Evolutionary conservation across 75 land plant species (phyloP).

Genomic region (Pinus taeda): DNA sequence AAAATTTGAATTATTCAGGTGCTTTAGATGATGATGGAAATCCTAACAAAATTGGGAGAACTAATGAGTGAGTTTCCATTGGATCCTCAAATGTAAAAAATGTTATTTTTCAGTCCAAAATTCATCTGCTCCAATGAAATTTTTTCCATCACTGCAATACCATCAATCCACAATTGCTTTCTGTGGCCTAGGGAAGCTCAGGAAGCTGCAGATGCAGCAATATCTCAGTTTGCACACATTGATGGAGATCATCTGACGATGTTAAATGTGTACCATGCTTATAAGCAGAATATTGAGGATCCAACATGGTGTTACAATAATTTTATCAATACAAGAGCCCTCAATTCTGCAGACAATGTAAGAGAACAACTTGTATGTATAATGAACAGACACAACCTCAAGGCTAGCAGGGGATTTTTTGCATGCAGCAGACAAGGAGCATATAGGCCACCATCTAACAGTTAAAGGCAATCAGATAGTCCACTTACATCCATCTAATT

Average conservation of each 20-base stretch:
- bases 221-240: conserved; percentile 90
- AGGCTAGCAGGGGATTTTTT: conserved; percentile 96
- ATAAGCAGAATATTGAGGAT: conserved; percentile 93
- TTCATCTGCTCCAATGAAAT: conserved; percentile 92
- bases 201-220: conserved; percentile 98
- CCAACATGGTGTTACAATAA: conserved; percentile 95
- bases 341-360: conserved; percentile 94
- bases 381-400: conserved; percentile 61
- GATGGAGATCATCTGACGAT: conserved; percentile 97
- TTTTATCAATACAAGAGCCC: conserved; percentile 76
- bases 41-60: conserved; percentile 70
- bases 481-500: conserved; percentile 77
- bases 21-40: conserved; percentile 95
- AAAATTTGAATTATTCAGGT: conserved; percentile 82
- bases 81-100: conserved; percentile 95
- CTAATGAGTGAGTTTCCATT: conserved; percentile 94
- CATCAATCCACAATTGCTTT: conserved; percentile 99
- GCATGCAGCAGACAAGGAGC: conserved; percentile 96
- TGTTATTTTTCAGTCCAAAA: conserved; percentile 90
- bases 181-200: conserved; percentile 99
- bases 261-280: conserved; percentile 95
- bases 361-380: conserved; percentile 53
- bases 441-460: conserved; percentile 91
- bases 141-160: conserved; percentile 85
- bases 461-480: conserved; percentile 98